These are phyloP conservation scores for Boletus patriciae DNA, from an alignment of 768 basidiomycete genomes.

Conservation along the genomic window DNA sequence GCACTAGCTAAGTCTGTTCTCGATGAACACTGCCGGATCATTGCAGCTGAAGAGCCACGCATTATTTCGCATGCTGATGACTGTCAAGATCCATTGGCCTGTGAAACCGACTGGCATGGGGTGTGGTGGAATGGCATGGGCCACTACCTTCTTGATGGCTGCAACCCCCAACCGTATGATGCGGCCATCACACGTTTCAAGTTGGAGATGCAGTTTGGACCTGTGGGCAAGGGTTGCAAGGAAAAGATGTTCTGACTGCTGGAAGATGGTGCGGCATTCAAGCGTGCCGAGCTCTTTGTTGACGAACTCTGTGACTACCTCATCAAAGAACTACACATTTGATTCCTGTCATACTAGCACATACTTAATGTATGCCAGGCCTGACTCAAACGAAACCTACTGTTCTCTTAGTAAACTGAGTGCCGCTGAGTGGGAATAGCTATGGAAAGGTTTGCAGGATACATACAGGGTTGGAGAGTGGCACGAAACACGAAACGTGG, in stretches of 20 bases:
- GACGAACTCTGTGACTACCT: too few species aligned
- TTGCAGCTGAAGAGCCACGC: conserved; percentile 8
- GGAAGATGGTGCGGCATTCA: too few species aligned
- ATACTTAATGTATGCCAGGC: too few species aligned
- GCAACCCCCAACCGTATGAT: not conserved
- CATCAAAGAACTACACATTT: too few species aligned
- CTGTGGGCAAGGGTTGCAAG: not conserved
- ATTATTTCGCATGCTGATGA: not conserved
- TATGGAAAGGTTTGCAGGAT: too few species aligned
- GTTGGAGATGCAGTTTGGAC: not conserved
- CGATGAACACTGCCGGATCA: not conserved
- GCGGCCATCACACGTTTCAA: not conserved
- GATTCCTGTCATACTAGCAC: too few species aligned
- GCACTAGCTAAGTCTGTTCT: not conserved
- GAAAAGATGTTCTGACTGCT: not conserved
- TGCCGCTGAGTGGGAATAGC: too few species aligned
- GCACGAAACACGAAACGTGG: too few species aligned
- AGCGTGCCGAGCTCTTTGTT: too few species aligned
- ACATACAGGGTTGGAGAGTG: too few species aligned
- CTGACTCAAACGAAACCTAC: too few species aligned
- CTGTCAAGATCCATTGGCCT: conserved; percentile 2
- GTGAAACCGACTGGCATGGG: conserved; percentile 20
- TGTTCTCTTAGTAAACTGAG: too few species aligned
- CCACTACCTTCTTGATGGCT: conserved; percentile 7
- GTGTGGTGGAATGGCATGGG: conserved; percentile 28